Conservation (phyloP, 192 early-diverging fungal species). For the Tieghemiomyces parasiticus region DNA sequence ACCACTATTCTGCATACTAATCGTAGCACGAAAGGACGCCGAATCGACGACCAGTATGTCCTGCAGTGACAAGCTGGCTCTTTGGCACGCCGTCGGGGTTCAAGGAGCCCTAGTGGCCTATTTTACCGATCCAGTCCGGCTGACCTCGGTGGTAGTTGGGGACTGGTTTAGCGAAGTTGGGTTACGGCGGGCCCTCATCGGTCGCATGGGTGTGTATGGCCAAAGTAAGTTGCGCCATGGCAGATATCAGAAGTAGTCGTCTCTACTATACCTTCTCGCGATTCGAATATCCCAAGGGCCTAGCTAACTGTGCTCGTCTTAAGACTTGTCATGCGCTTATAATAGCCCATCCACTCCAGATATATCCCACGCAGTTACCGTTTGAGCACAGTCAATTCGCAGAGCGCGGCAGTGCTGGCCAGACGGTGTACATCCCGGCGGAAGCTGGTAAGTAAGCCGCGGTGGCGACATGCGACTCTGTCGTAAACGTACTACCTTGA, state of each 20-base stretch:
- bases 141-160: constrained; percentile 44
- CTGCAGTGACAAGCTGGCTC: constrained; percentile 79
- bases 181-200: constrained; percentile 49
- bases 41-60: constrained; percentile 29
- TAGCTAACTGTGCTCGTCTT: constrained; percentile 12
- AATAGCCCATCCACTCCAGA: too few relatives aligned
- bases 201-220: constrained; percentile 19
- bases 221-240: background rate
- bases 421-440: too few relatives aligned
- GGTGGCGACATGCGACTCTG: too few relatives aligned
- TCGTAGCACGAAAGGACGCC: constrained; percentile 28
- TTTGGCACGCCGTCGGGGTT: constrained; percentile 73
- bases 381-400: too few relatives aligned
- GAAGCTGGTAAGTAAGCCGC: too few relatives aligned
- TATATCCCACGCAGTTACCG: too few relatives aligned
- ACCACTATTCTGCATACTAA: too few relatives aligned
- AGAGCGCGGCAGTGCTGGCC: too few relatives aligned
- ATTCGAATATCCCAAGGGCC: background rate
- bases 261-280: background rate
- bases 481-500: too few relatives aligned
- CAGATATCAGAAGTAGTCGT: background rate
- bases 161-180: constrained; percentile 47
- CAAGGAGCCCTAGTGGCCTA: constrained; percentile 49
- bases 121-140: constrained; percentile 51
- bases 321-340: constrained; percentile 9